These are phyloP conservation scores for Benincasa hispida DNA, from an alignment of 306 rosid species.

Conservation along the genomic window DNA sequence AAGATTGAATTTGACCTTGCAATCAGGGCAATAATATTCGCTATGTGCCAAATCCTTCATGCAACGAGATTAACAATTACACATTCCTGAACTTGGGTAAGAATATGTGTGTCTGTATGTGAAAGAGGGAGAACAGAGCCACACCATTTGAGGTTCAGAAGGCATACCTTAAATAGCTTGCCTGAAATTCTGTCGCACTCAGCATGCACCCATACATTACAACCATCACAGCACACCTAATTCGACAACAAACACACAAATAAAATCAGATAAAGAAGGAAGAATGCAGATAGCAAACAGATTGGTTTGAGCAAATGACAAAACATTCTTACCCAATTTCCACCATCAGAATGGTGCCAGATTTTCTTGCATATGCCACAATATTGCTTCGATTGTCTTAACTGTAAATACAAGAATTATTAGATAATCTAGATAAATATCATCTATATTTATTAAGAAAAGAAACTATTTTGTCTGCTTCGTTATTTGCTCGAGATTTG, in stretches of 20 bases:
- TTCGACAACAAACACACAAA: slow-evolving; percentile 12
- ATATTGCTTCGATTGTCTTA: slow-evolving; percentile 77
- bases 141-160: neutral
- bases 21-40: slow-evolving; percentile 87
- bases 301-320: slow-evolving; percentile 3
- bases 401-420: slow-evolving; percentile 24
- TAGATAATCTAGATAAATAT: neutral
- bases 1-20: slow-evolving; percentile 37
- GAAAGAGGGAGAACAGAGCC: neutral
- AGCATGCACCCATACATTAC: slow-evolving; percentile 98
- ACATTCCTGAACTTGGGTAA: neutral
- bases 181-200: slow-evolving; percentile 68
- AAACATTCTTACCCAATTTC: slow-evolving; percentile 78
- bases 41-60: slow-evolving; percentile 60
- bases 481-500: neutral
- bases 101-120: neutral
- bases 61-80: slow-evolving; percentile 10
- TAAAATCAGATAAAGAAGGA: slow-evolving; percentile 2
- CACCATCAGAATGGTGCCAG: slow-evolving; percentile 95
- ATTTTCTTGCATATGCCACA: slow-evolving; percentile 93
- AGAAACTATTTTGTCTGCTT: neutral
- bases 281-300: neutral
- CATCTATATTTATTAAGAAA: neutral
- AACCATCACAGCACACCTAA: slow-evolving; percentile 93
- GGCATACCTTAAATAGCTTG: slow-evolving; percentile 50